Conservation (phyloP, 2,329 filamentous ascomycete species). For the Periconia sp. region DNA sequence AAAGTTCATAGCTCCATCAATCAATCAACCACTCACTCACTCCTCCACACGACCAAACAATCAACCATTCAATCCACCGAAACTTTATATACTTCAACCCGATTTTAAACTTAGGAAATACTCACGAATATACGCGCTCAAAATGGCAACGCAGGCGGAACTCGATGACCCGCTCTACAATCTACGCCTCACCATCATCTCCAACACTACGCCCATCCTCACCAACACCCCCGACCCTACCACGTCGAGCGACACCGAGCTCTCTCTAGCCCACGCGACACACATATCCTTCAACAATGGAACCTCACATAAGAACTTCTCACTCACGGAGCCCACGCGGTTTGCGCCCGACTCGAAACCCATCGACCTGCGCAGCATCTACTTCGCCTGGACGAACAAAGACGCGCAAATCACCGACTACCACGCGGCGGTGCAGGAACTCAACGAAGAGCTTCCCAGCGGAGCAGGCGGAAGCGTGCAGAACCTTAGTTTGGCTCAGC, state of each 20-base stretch:
- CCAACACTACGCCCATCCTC: slow-evolving; percentile 69
- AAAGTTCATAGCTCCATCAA: not conserved
- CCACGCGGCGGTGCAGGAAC: slow-evolving; percentile 76
- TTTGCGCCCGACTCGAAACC: slow-evolving; percentile 72
- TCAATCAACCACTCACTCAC: not conserved
- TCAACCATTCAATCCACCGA: not conserved
- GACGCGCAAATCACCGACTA: slow-evolving; percentile 89
- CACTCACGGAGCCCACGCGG: slow-evolving; percentile 75
- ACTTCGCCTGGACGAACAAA: slow-evolving; percentile 93
- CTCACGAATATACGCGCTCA: not conserved
- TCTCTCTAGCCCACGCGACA: slow-evolving; percentile 60
- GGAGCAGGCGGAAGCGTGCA: slow-evolving; percentile 70
- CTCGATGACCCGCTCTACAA: slow-evolving; percentile 73
- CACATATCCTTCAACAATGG: slow-evolving; percentile 67
- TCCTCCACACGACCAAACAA: not conserved
- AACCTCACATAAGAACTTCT: slow-evolving; percentile 61
- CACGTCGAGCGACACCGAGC: slow-evolving; percentile 60
- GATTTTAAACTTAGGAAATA: not conserved
- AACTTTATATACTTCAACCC: not conserved
- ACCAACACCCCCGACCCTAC: slow-evolving; percentile 69
- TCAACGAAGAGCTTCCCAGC: slow-evolving; percentile 74
- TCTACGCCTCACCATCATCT: slow-evolving; percentile 79
- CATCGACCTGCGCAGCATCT: slow-evolving; percentile 89
- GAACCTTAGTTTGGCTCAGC: slow-evolving; percentile 89
- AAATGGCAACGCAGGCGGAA: slow-evolving; percentile 34